These are phyloP conservation scores for Apiospora sp. DNA, from an alignment of 2,329 filamentous ascomycete genomes.

Conservation along the genomic window DNA sequence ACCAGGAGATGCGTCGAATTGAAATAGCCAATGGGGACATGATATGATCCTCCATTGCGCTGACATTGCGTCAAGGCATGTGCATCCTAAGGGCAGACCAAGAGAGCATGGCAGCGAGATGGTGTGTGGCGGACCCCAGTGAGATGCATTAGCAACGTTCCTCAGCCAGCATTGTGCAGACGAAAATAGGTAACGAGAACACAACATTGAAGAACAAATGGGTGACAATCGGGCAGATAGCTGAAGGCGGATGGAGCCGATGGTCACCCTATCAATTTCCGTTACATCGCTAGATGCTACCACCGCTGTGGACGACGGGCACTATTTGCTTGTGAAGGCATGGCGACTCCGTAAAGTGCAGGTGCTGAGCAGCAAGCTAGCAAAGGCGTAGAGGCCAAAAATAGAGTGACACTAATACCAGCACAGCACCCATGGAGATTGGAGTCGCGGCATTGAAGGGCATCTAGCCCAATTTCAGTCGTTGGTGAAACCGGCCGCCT, in stretches of 20 bases:
- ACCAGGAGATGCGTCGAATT: not conserved
- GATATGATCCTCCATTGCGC: not conserved
- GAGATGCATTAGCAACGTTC: not conserved
- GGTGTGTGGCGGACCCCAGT: slow-evolving; percentile 11
- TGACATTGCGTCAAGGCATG: not conserved
- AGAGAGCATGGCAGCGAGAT: slow-evolving; percentile 1
- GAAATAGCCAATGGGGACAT: not conserved
- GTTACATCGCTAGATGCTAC: slow-evolving; percentile 14
- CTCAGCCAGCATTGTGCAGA: not conserved
- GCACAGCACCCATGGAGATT: not conserved
- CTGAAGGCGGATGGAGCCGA: slow-evolving; percentile 16
- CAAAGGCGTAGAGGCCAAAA: not conserved
- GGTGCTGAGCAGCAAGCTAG: not conserved
- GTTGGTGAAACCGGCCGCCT: not conserved
- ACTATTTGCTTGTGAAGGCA: not conserved
- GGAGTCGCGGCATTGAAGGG: not conserved
- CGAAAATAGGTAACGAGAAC: slow-evolving; percentile 5
- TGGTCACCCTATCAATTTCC: not conserved
- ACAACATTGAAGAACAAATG: not conserved
- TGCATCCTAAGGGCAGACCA: not conserved
- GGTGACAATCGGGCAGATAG: not conserved
- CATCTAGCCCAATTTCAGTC: not conserved
- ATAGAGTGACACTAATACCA: not conserved
- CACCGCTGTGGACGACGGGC: not conserved
- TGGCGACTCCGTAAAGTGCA: slow-evolving; percentile 1